phyloP scores from a whole-genome alignment of 352 stramenopile species.

The Peronosclerospora sorghi region DNA sequence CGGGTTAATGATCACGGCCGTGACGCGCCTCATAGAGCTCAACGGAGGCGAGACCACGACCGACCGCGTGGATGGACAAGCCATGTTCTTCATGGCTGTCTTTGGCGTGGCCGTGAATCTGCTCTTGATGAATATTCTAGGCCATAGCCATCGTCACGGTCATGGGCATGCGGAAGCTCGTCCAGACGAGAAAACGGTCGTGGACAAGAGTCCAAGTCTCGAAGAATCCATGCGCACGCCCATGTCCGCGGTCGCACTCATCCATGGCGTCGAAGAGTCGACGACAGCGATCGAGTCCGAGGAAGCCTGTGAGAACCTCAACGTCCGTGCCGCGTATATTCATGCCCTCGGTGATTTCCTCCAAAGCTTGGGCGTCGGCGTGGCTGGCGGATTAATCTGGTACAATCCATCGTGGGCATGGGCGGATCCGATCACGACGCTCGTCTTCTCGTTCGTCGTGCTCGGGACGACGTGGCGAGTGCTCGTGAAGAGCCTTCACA shows the following conservation, averaged over 20 bases:
- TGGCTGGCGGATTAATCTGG: slow-evolving; percentile 95
- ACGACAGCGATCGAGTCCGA: neutral
- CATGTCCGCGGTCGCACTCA: slow-evolving; percentile 69
- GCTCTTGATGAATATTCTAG: slow-evolving; percentile 87
- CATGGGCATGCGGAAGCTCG: slow-evolving; percentile 20
- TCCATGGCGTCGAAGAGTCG: slow-evolving; percentile 30
- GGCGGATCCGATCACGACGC: slow-evolving; percentile 93
- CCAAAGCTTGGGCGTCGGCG: slow-evolving; percentile 93
- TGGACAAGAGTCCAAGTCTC: slow-evolving; percentile 34
- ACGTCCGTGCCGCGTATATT: slow-evolving; percentile 95
- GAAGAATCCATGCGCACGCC: slow-evolving; percentile 45
- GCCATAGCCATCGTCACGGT: slow-evolving; percentile 48
- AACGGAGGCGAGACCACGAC: slow-evolving; percentile 10
- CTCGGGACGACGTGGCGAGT: slow-evolving; percentile 90
- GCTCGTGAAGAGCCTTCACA: slow-evolving; percentile 81
- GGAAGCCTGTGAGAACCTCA: slow-evolving; percentile 80
- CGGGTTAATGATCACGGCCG: slow-evolving; percentile 84
- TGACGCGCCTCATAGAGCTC: slow-evolving; percentile 67
- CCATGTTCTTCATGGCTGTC: slow-evolving; percentile 92
- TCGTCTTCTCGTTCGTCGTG: slow-evolving; percentile 94
- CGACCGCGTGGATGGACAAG: slow-evolving; percentile 53
- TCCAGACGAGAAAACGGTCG: slow-evolving; percentile 13
- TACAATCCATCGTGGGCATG: slow-evolving; percentile 92
- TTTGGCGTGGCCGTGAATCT: slow-evolving; percentile 94
- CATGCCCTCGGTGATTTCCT: slow-evolving; percentile 96